phyloP scores from a whole-genome alignment of 768 basidiomycete genomes.

The Naganishia randhawae region DNA sequence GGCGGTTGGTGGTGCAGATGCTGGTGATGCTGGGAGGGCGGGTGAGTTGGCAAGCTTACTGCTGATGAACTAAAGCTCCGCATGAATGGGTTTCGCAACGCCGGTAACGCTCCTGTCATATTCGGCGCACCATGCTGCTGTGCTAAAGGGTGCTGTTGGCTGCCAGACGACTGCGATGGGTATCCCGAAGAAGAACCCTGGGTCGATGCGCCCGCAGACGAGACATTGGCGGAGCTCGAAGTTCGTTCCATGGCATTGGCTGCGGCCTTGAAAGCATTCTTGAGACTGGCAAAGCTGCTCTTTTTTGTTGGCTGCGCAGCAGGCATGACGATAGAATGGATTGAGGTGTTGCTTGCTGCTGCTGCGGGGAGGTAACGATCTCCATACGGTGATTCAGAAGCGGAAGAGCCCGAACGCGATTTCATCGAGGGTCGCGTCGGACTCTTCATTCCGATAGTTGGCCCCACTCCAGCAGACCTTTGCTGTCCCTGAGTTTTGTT shows the following conservation, averaged over 20 bases:
- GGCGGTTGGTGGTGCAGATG: not conserved
- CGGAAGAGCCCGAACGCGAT: slow-evolving; percentile 23
- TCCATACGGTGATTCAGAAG: slow-evolving; percentile 23
- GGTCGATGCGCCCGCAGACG: slow-evolving; percentile 10
- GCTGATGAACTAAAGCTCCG: slow-evolving; percentile 26
- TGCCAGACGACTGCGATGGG: slow-evolving; percentile 3
- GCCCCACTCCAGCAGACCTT: not conserved
- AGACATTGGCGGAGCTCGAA: slow-evolving; percentile 10
- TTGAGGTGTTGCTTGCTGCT: slow-evolving; percentile 16
- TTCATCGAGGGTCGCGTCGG: slow-evolving; percentile 25
- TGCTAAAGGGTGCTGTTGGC: slow-evolving; percentile 10
- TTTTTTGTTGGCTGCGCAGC: slow-evolving; percentile 21
- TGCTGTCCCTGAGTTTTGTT: not conserved
- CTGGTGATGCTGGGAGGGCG: not conserved
- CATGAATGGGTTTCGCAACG: slow-evolving; percentile 28
- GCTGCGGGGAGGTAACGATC: slow-evolving; percentile 6
- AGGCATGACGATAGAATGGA: slow-evolving; percentile 15
- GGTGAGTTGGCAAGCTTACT: slow-evolving; percentile 10
- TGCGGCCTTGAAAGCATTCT: slow-evolving; percentile 31
- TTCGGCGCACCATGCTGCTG: slow-evolving; percentile 13
- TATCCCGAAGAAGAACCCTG: slow-evolving; percentile 18
- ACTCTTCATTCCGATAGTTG: slow-evolving; percentile 2
- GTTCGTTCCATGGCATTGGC: slow-evolving; percentile 22
- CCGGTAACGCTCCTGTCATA: slow-evolving; percentile 19
- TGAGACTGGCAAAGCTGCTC: slow-evolving; percentile 28